These are phyloP conservation scores for Trematosphaeria pertusa DNA, from an alignment of 2,329 filamentous ascomycete genomes.

Conservation along the genomic window DNA sequence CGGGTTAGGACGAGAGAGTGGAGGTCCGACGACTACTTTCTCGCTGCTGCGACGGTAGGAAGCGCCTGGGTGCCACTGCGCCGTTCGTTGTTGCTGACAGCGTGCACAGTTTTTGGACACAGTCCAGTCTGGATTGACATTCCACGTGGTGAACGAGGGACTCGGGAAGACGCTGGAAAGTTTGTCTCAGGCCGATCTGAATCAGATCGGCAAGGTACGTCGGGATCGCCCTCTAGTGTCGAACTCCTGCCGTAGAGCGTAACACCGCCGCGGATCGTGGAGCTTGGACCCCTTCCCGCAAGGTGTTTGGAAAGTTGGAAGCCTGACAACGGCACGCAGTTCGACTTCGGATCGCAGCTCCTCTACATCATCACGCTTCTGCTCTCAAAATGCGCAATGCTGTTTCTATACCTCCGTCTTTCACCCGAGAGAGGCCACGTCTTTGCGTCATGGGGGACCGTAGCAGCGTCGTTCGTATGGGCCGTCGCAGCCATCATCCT, in stretches of 20 bases:
- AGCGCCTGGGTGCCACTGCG: neutral
- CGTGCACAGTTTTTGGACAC: conserved; percentile 31
- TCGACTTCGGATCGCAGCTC: conserved; percentile 39
- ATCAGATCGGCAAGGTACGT: conserved; percentile 35
- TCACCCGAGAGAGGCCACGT: conserved; percentile 29
- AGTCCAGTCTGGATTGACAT: conserved; percentile 24
- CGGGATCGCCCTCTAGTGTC: conserved; percentile 4
- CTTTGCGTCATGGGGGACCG: conserved; percentile 24
- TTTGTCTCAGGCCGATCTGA: conserved; percentile 22
- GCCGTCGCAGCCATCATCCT: conserved; percentile 30
- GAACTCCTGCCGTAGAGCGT: too few relatives aligned
- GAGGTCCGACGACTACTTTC: conserved; percentile 39
- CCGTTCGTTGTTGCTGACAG: neutral
- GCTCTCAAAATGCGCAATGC: conserved; percentile 36
- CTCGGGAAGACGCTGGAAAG: conserved; percentile 27
- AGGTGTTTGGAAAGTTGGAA: neutral
- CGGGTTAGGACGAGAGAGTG: conserved; percentile 36
- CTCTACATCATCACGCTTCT: conserved; percentile 37
- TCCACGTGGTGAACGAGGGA: conserved; percentile 33
- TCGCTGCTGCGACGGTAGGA: conserved; percentile 31
- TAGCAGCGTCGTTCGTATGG: conserved; percentile 32
- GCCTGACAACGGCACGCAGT: conserved; percentile 19
- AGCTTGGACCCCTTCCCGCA: too few relatives aligned
- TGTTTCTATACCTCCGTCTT: conserved; percentile 38
- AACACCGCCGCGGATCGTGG: neutral